Evolutionary conservation across 768 basidiomycete species (phyloP), one percentile per base, ranked within the genome.

Genomic region (Hortiboletus campestris): DNA sequence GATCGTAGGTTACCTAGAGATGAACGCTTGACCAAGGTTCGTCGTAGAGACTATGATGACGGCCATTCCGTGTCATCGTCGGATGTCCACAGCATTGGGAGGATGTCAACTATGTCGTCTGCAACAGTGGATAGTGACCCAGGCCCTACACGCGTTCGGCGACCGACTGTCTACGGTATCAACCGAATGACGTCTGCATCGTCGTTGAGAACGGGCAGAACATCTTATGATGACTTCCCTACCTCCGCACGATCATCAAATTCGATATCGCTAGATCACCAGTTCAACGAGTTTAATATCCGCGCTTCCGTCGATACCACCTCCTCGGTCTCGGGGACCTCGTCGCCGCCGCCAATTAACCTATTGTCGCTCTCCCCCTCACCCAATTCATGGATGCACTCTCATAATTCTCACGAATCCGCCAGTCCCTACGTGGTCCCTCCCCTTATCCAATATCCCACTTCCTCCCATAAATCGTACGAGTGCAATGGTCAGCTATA

Each of bases 1-100:
- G 82, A 79, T 57, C 80, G 80, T 76, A 81, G 84, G 70, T 25
- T 59, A 46, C 63, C 69, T 16, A 75, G 78, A 44, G 80, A 81
- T 46, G 87, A 89, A 66, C 80, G 86, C 25, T 70, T 87, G 66
- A 74, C 81, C 51, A 94, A 94, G 76, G 88, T 84, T 58, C 82
- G 92, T 59, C 82, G 89, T 67, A 76, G 89, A 67, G 90, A 93
- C 63, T 88, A 81, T 61, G 93, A 95, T 72, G 93, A 94, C 66
- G 92, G 93, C 64, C 91, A 89, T 66, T 94, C 93, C 31, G 89
- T 92, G 82, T 92, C 91, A 51, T 91, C 89, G 29, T 91, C 89
- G 45, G 93, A 94, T 62, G 77, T 94, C 31, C 88, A 88, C 61
- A 89, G 85, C 67, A 75, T 84, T 50, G 81, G 85, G 40, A 84